These are phyloP conservation scores for Pilobolus umbonatus DNA, from an alignment of 192 early-diverging fungal species.

Conservation along the genomic window DNA sequence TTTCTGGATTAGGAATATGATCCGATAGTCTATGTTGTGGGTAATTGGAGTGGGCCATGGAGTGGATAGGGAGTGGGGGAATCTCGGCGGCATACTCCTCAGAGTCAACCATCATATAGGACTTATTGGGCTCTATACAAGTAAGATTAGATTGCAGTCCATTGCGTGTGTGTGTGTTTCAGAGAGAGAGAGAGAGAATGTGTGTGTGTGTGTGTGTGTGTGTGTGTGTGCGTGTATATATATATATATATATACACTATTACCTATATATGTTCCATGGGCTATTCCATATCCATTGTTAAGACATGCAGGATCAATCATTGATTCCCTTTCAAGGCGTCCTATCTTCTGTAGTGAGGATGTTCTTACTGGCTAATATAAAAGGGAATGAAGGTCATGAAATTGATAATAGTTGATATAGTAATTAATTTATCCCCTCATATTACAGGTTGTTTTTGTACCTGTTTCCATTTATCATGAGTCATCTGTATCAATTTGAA, in stretches of 20 bases:
- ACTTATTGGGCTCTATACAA: conserved; percentile 6
- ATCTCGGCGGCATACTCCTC: not conserved
- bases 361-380: conserved; percentile 8
- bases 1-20: conserved; percentile 1
- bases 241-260: not conserved
- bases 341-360: not conserved
- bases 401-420: not conserved
- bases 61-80: conserved; percentile 2
- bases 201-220: not conserved
- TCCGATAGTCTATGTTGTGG: conserved; percentile 6
- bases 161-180: not conserved
- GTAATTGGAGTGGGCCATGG: conserved; percentile 6
- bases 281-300: not conserved
- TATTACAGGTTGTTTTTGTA: not conserved
- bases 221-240: not conserved
- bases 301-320: conserved; percentile 6
- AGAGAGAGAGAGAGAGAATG: not conserved
- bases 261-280: conserved; percentile 12
- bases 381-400: too few relatives aligned
- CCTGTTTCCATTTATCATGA: conserved; percentile 4
- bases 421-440: not conserved
- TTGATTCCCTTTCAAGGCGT: conserved; percentile 4
- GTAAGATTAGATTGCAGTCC: not conserved
- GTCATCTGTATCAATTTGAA: not conserved
- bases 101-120: not conserved